Evolutionary conservation across 1,284 basidiomycete species (phyloP).

Genomic region (Fomitopsis betulina): DNA sequence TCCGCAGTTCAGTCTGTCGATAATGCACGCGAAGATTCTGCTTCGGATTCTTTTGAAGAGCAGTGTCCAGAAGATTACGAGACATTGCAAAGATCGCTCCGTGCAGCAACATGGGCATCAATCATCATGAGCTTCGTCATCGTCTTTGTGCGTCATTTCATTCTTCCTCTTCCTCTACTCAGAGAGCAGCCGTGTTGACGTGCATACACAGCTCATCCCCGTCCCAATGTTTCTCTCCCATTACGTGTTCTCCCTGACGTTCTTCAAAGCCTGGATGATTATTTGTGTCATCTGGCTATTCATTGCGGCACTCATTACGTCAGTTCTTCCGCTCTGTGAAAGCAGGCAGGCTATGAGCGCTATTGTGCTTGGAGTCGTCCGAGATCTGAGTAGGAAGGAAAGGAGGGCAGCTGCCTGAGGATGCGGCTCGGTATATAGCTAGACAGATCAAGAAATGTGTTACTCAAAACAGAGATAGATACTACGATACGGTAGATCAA

Average conservation of each 20-base stretch:
- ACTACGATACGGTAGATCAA: no score
- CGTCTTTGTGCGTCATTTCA: conserved; percentile 5
- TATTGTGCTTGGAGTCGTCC: conserved; percentile 4
- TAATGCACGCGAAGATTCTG: not conserved
- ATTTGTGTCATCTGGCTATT: conserved; percentile 11
- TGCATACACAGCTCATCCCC: conserved; percentile 5
- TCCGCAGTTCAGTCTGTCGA: not conserved
- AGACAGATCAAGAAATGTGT: no score
- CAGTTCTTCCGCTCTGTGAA: conserved; percentile 7
- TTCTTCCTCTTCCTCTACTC: no score
- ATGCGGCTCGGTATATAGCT: no score
- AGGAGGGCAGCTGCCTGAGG: not conserved
- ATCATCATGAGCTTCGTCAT: conserved; percentile 9
- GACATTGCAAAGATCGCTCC: conserved; percentile 4
- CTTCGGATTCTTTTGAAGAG: not conserved
- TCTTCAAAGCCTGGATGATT: conserved; percentile 10
- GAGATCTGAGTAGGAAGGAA: conserved; percentile 1
- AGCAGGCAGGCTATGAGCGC: conserved; percentile 7
- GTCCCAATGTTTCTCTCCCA: conserved; percentile 12
- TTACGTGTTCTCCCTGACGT: conserved; percentile 8
- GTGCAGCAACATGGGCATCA: conserved; percentile 6
- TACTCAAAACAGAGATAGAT: no score
- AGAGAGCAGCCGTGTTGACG: not conserved
- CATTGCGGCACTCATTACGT: conserved; percentile 9
- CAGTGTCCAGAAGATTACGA: conserved; percentile 3